Evolutionary conservation across 768 basidiomycete genomes (phyloP).

Genomic region (Phanerochaete carnosa): DNA sequence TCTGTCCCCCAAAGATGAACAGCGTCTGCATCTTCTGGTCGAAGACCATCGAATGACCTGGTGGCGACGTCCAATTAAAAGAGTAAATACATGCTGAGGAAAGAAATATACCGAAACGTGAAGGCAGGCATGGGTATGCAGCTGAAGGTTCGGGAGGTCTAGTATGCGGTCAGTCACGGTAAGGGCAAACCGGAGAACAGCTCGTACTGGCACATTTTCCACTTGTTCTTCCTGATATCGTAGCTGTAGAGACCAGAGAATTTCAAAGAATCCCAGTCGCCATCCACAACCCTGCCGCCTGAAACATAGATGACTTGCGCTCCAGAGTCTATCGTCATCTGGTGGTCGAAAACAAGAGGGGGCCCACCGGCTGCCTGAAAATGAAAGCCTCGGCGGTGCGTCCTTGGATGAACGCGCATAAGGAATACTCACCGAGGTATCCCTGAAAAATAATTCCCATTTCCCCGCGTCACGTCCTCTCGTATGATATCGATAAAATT

Average conservation of each 20-base stretch:
- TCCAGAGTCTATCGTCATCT: constrained; percentile 74
- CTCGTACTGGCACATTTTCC: constrained; percentile 66
- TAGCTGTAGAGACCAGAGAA: constrained; percentile 77
- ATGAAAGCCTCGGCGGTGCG: not conserved
- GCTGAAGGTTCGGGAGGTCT: constrained; percentile 22
- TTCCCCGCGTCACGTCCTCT: constrained; percentile 56
- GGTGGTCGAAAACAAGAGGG: constrained; percentile 74
- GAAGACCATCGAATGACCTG: constrained; percentile 82
- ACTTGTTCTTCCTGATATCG: constrained; percentile 58
- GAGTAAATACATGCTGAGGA: not conserved
- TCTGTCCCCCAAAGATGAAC: constrained; percentile 74
- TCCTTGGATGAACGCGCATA: not conserved
- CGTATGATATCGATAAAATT: constrained; percentile 77
- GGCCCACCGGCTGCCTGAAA: constrained; percentile 63
- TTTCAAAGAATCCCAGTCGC: constrained; percentile 53
- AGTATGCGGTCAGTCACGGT: constrained; percentile 5
- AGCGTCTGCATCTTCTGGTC: constrained; percentile 56
- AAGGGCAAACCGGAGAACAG: not conserved
- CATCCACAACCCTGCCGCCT: constrained; percentile 71
- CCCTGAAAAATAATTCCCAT: constrained; percentile 69
- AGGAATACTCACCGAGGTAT: constrained; percentile 58
- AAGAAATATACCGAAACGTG: constrained; percentile 53
- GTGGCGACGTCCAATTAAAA: not conserved
- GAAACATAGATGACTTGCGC: constrained; percentile 71
- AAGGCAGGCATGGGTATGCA: constrained; percentile 44